Conservation (phyloP, 345 rosid genomes). For the Reutealis trisperma region DNA sequence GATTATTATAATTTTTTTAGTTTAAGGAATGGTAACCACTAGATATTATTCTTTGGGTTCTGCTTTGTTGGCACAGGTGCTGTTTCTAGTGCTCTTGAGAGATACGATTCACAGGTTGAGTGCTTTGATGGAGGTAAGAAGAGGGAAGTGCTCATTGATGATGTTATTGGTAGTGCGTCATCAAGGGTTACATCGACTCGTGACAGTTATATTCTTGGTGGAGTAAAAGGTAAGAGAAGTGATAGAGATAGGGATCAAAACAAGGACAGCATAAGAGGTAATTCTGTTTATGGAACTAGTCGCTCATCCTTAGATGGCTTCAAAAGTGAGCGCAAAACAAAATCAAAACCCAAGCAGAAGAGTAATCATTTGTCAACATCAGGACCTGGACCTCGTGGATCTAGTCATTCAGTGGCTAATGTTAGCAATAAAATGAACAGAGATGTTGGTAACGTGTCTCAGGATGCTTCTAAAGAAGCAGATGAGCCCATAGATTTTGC, state of each 20-base stretch:
- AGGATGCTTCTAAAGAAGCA: constrained; percentile 36
- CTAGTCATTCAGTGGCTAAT: constrained; percentile 16
- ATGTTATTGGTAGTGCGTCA: constrained; percentile 68
- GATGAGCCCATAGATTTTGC: constrained; percentile 55
- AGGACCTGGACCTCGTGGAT: constrained; percentile 32
- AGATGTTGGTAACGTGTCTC: constrained; percentile 14
- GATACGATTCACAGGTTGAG: constrained; percentile 36
- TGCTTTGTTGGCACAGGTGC: constrained; percentile 54
- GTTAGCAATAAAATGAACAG: constrained; percentile 18
- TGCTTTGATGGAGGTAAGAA: constrained; percentile 32
- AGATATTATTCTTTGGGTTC: constrained; percentile 1
- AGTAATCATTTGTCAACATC: constrained; percentile 39
- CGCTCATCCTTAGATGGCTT: constrained; percentile 24
- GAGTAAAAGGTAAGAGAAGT: constrained; percentile 52
- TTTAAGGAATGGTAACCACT: not conserved
- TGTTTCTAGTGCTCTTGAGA: constrained; percentile 55
- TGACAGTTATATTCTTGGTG: constrained; percentile 45
- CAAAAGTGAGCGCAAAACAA: constrained; percentile 42
- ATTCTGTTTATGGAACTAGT: constrained; percentile 30
- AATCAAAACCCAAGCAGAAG: constrained; percentile 67
- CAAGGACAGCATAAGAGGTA: constrained; percentile 38
- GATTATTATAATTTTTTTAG: no score
- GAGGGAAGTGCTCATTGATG: constrained; percentile 67
- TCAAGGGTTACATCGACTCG: constrained; percentile 62
- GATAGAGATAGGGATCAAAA: constrained; percentile 47